Percentiles rank a stretch among this genome's conserved stretches.
Evolutionary conservation across 1,284 basidiomycete species (phyloP).

Genomic region (Pyrrhoderma noxium): DNA sequence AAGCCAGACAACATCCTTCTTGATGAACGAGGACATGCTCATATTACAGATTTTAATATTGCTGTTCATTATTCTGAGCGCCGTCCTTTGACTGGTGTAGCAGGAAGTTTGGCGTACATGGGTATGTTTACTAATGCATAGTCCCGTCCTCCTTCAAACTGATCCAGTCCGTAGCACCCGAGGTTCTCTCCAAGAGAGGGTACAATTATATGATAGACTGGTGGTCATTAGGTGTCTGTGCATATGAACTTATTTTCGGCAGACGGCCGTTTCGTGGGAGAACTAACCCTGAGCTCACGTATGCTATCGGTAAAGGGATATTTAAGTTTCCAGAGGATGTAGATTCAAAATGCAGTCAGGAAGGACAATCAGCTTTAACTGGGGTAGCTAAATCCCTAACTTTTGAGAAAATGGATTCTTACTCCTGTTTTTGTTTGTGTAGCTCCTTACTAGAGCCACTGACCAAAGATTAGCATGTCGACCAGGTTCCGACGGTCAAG

Average conservation of each 20-base stretch:
- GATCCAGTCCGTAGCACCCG: slow-evolving; percentile 51
- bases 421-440: slow-evolving; percentile 54
- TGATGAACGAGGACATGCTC: slow-evolving; percentile 92
- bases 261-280: slow-evolving; percentile 88
- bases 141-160: background rate
- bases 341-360: slow-evolving; percentile 59
- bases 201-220: slow-evolving; percentile 92
- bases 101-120: slow-evolving; percentile 99
- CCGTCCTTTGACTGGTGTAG: slow-evolving; percentile 82
- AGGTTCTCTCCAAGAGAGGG: slow-evolving; percentile 78
- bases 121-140: slow-evolving; percentile 29
- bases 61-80: slow-evolving; percentile 92
- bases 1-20: slow-evolving; percentile 98
- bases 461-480: slow-evolving; percentile 78
- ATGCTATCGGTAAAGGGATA: slow-evolving; percentile 75
- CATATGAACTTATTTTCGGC: slow-evolving; percentile 88
- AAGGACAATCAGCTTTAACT: slow-evolving; percentile 60
- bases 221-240: slow-evolving; percentile 93
- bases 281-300: slow-evolving; percentile 84
- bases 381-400: slow-evolving; percentile 39
- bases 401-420: background rate
- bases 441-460: slow-evolving; percentile 58
- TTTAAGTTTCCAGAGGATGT: slow-evolving; percentile 75
- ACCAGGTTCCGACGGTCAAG: slow-evolving; percentile 68
- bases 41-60: slow-evolving; percentile 98